phyloP scores from a whole-genome alignment of 257 asterid species.

The Fraxinus anomala region DNA sequence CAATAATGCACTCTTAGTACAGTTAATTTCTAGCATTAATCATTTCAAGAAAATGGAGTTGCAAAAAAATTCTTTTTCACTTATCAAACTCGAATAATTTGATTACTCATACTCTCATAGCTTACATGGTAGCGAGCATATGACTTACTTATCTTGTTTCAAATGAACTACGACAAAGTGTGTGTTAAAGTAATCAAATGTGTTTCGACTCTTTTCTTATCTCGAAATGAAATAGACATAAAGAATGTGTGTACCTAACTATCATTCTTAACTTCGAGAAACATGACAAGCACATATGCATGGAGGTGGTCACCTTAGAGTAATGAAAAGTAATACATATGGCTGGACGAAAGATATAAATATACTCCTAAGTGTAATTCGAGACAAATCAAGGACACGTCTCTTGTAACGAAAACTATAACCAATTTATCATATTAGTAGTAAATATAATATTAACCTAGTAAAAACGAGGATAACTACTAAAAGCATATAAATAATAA shows the following conservation, averaged over 20 bases:
- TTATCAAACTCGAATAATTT: neutral
- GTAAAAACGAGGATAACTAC: no score
- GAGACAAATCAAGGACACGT: no score
- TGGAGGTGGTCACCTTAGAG: conserved; percentile 27
- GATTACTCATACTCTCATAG: no score
- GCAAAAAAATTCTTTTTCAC: neutral
- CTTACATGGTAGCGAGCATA: no score
- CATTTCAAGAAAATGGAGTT: no score
- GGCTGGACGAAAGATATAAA: conserved; percentile 53
- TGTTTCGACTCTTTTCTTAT: no score
- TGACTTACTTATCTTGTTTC: no score
- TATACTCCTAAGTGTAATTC: neutral
- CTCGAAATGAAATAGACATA: neutral
- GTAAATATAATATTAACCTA: no score
- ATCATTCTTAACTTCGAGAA: neutral
- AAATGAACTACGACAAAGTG: no score
- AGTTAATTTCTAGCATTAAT: neutral
- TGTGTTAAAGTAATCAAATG: no score
- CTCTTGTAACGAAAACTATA: no score
- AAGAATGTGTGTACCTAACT: neutral
- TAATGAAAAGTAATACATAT: conserved; percentile 24
- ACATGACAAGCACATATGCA: neutral
- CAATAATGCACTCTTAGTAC: no score
- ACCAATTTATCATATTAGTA: neutral
- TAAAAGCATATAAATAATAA: neutral